Percentiles rank a stretch among this genome's conserved stretches.
phyloP scores from a whole-genome alignment of 495 filamentous ascomycete genomes.

The Podospora anserina region DNA sequence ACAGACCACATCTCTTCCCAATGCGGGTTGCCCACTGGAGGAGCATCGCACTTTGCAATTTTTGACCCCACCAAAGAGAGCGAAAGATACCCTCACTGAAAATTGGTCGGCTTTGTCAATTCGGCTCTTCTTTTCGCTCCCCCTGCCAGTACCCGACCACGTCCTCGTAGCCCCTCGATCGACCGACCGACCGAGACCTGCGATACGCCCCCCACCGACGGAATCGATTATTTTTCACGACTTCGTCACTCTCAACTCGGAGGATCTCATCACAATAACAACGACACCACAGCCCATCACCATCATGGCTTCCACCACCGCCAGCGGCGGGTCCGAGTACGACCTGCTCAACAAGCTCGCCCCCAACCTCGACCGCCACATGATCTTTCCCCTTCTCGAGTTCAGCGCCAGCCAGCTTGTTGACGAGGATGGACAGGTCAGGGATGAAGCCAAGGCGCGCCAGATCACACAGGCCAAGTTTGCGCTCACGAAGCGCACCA shows the following conservation, averaged over 20 bases:
- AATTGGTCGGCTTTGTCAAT: constrained; percentile 26
- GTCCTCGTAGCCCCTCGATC: constrained; percentile 7
- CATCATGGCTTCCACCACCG: constrained; percentile 42
- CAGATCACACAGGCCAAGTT: constrained; percentile 82
- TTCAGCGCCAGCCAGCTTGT: constrained; percentile 59
- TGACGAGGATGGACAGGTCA: constrained; percentile 53
- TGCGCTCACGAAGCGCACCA: constrained; percentile 87
- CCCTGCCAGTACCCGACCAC: constrained; percentile 7
- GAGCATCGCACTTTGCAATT: constrained; percentile 32
- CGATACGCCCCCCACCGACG: neutral
- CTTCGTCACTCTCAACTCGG: neutral
- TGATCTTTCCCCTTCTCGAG: constrained; percentile 91
- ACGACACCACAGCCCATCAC: constrained; percentile 2
- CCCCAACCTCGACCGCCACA: constrained; percentile 88
- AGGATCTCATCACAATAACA: no score
- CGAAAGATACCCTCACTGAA: constrained; percentile 28
- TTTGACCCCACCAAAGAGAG: constrained; percentile 39
- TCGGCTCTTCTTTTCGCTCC: constrained; percentile 11
- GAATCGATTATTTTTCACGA: neutral
- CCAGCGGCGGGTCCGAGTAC: constrained; percentile 58
- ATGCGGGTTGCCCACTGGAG: constrained; percentile 15
- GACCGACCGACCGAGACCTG: constrained; percentile 5
- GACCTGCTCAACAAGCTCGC: constrained; percentile 86
- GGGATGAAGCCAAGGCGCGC: constrained; percentile 54
- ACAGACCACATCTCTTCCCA: constrained; percentile 12